Percentiles rank a stretch among this genome's conserved stretches.
Conservation (phyloP, 2,329 filamentous ascomycete species). For the Fusarium irregulare region DNA sequence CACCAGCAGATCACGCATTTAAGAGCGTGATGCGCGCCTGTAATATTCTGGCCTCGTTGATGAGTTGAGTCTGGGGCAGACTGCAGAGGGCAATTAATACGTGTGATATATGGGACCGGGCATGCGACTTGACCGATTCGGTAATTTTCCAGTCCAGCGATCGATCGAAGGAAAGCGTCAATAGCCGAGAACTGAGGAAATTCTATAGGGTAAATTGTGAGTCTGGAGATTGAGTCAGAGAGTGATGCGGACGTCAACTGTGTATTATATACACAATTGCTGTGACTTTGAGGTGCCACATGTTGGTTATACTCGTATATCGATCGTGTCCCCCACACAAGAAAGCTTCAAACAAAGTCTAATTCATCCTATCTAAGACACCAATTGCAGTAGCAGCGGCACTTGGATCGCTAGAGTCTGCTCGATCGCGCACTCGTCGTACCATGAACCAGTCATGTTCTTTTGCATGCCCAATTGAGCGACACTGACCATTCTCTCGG, state of each 20-base stretch:
- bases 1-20: not conserved
- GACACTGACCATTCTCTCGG: not conserved
- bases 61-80: not conserved
- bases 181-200: not conserved
- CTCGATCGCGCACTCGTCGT: not conserved
- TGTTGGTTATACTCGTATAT: not conserved
- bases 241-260: not conserved
- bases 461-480: not conserved
- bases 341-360: not conserved
- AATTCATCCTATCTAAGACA: not conserved
- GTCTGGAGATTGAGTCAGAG: not conserved
- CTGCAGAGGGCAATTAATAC: not conserved
- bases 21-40: slow-evolving; percentile 7
- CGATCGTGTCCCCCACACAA: not conserved
- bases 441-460: not conserved
- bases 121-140: not conserved
- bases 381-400: not conserved
- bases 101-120: not conserved
- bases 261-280: not conserved
- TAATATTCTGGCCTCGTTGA: not conserved
- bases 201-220: not conserved
- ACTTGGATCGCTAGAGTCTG: not conserved
- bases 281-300: not conserved
- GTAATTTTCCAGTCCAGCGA: not conserved
- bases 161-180: not conserved